A percentile compares a stretch with the other conserved stretches of the same genome.
These are phyloP conservation scores for Rickenella mellea DNA, from an alignment of 768 basidiomycete species.

Conservation along the genomic window DNA sequence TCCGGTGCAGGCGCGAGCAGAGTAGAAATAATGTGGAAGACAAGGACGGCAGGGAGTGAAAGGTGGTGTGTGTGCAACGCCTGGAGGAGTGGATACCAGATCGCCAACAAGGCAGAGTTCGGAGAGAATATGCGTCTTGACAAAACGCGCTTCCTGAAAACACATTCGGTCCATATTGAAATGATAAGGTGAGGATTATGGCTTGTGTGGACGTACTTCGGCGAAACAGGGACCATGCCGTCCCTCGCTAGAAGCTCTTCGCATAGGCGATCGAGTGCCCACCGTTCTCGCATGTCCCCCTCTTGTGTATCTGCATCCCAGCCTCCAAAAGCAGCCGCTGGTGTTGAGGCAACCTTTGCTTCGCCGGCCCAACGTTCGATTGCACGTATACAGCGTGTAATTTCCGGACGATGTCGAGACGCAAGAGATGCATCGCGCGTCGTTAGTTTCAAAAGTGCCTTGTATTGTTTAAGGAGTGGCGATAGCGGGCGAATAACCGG, in stretches of 20 bases:
- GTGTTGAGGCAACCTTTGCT: constrained; percentile 45
- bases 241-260: constrained; percentile 62
- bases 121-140: constrained; percentile 41
- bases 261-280: constrained; percentile 61
- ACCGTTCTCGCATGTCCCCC: constrained; percentile 46
- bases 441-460: constrained; percentile 50
- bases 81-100: constrained; percentile 60
- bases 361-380: constrained; percentile 77
- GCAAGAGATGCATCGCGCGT: constrained; percentile 57
- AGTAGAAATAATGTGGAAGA: constrained; percentile 31
- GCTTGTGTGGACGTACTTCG: constrained; percentile 42
- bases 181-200: constrained; percentile 4
- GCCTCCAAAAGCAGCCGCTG: constrained; percentile 39
- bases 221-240: constrained; percentile 71
- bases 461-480: constrained; percentile 70
- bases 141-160: constrained; percentile 45
- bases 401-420: constrained; percentile 37
- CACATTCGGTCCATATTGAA: background rate
- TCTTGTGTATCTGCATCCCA: constrained; percentile 20
- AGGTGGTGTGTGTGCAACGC: constrained; percentile 50
- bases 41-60: constrained; percentile 41
- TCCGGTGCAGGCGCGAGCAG: constrained; percentile 16
- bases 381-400: constrained; percentile 43
- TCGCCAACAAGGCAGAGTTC: constrained; percentile 30
- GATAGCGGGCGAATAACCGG: constrained; percentile 50